Base-by-base conservation (phyloP, 768 basidiomycete genomes). In the Suillus luteus region DNA sequence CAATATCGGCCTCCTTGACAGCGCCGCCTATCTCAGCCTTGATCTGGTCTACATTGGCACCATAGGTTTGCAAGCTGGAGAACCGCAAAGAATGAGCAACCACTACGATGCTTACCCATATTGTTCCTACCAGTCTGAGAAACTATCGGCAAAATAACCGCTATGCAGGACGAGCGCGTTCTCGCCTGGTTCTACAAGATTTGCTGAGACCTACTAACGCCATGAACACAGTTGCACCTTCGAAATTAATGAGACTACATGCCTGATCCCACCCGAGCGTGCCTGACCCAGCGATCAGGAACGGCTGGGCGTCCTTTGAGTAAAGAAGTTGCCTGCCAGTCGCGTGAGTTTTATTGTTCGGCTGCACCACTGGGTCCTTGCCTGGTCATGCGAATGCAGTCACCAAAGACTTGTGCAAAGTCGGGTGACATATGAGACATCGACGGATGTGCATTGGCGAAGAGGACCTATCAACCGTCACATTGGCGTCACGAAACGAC, bases 181-280 rank as follows among this genome's bases (percentile, higher is more conserved):
- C 68, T 95, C 90, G 61, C 88, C 89, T 4, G 84, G 83, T 69
- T 92, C 89, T n/a, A 98, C 82, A 61, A 99, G 83, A 76, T 99
- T 99, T 9, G 93, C 86, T 0, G 93, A 89, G 46, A 95, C 93
- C 89, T 93, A 44, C 89, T 93, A 19, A 7, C 22, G 9, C 31
- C 41, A 61, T 24, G 1, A 38, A 49, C 31, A 61, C 31, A 1
- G 10, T 14, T 22, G 51, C 27, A 22, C 55, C 41, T 37, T 37
- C 19, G 44, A 27, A 59, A 61, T 41, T 40, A 38, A 33, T 27
- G 24, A 49, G 22, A 6, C 22, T 24, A 72, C 83, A 67, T 51
- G 84, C 92, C 85, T 93, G 91, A 75, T 98, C 96, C 95, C 96
- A 99, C 35, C 97, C 97, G 40, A 99, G 82, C 2, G 97, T 99